Conservation (phyloP, 2,329 filamentous ascomycete genomes). For the Fusarium sp. region DNA sequence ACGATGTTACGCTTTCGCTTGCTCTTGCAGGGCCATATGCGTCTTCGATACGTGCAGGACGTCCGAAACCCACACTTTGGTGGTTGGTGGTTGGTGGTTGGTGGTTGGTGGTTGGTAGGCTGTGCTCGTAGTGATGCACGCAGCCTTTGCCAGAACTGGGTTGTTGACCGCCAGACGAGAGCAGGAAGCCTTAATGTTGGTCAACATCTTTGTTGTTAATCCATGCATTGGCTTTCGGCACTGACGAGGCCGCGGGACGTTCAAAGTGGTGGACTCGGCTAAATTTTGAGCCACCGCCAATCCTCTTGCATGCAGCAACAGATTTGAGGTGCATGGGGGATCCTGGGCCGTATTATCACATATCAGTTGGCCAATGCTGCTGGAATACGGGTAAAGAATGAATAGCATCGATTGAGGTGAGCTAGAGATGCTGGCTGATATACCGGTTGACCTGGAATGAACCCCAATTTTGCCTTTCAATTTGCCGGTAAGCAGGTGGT, state of each 20-base stretch:
- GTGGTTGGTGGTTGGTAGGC: conserved; percentile 18
- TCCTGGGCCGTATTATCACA: neutral
- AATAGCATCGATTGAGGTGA: neutral
- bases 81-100: conserved; percentile 19
- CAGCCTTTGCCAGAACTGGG: conserved; percentile 27
- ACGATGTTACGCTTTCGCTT: conserved; percentile 42
- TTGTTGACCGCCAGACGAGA: conserved; percentile 31
- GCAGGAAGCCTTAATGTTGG: conserved; percentile 2
- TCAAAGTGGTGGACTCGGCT: neutral
- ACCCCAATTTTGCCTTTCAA: conserved; percentile 1
- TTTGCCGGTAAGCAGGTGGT: conserved; percentile 22
- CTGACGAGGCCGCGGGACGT: neutral
- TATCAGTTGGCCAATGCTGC: neutral
- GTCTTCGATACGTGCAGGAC: conserved; percentile 22
- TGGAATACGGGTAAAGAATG: neutral
- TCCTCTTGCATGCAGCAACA: neutral
- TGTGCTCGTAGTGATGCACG: conserved; percentile 5
- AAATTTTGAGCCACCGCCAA: neutral
- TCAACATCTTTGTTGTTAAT: conserved; percentile 1
- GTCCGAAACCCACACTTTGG: conserved; percentile 19
- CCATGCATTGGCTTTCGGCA: conserved; percentile 6
- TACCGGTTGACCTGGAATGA: neutral
- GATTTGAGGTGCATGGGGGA: neutral
- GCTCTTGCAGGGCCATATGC: conserved; percentile 28
- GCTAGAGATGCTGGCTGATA: conserved; percentile 3